Conservation (phyloP, 2,329 filamentous ascomycete genomes). For the Macrophomina phaseolina region DNA sequence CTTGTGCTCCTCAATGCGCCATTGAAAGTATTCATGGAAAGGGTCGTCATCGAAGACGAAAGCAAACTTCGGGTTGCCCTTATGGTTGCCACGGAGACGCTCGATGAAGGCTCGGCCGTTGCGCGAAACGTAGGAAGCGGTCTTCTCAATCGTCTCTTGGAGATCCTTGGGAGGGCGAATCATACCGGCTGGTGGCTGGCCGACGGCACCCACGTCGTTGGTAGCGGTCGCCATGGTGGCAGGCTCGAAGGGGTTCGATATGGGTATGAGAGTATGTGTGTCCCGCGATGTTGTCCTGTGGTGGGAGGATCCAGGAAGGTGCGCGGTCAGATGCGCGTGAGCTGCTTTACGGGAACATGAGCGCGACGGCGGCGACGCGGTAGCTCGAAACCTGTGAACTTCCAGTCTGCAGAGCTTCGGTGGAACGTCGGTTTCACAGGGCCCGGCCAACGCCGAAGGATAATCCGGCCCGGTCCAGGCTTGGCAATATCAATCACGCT, state of each 20-base stretch:
- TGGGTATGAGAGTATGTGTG: neutral
- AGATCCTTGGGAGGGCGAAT: conserved; percentile 87
- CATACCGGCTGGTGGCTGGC: conserved; percentile 75
- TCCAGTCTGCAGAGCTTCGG: neutral
- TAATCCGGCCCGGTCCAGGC: too few relatives aligned
- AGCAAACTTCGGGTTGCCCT: conserved; percentile 85
- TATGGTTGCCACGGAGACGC: conserved; percentile 83
- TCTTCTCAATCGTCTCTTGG: conserved; percentile 86
- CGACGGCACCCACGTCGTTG: conserved; percentile 53
- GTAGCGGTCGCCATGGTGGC: conserved; percentile 11
- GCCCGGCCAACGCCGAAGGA: too few relatives aligned
- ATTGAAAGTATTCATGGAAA: conserved; percentile 87
- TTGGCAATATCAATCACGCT: too few relatives aligned
- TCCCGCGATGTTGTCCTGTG: neutral
- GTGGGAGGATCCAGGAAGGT: neutral
- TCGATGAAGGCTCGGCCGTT: conserved; percentile 74
- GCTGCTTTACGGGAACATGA: neutral
- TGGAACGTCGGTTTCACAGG: too few relatives aligned
- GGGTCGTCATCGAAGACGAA: conserved; percentile 82
- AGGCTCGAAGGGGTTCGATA: neutral
- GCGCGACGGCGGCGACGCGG: neutral
- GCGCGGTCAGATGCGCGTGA: neutral
- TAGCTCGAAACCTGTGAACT: neutral
- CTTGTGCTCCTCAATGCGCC: conserved; percentile 85
- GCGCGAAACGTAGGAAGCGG: conserved; percentile 84